Conservation (phyloP, 148 eudicot species). For the Selenicereus undatus region DNA sequence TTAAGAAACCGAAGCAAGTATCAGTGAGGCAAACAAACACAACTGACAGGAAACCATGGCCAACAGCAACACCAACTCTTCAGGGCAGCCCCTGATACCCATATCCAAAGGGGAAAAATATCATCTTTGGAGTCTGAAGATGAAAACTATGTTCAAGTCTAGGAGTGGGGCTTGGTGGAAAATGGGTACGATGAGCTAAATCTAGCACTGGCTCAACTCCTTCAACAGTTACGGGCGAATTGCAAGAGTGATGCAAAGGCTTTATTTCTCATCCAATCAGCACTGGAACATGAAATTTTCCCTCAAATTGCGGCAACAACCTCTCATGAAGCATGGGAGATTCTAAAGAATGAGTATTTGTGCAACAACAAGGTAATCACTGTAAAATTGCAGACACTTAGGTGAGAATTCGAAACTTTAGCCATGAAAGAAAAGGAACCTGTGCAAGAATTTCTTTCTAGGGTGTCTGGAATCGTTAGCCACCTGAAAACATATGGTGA, state of each 20-base stretch:
- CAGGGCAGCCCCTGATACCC: constrained; percentile 3
- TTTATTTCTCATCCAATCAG: neutral
- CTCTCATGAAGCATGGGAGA: constrained; percentile 8
- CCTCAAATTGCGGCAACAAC: neutral
- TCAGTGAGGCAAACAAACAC: too few species aligned
- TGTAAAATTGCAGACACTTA: neutral
- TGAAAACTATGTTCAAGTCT: constrained; percentile 7
- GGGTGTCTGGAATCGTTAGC: neutral
- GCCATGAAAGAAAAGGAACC: neutral
- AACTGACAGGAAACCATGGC: neutral
- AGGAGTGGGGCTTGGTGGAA: neutral
- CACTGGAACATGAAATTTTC: neutral
- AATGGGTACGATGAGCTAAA: neutral
- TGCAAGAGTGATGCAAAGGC: neutral
- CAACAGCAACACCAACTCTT: neutral
- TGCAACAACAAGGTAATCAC: constrained; percentile 12
- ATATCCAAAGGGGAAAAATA: constrained; percentile 12
- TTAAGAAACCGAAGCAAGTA: too few species aligned
- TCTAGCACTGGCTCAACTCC: neutral
- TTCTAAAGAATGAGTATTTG: constrained; percentile 1
- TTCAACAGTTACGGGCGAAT: neutral
- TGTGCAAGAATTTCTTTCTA: neutral
- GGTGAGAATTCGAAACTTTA: neutral
- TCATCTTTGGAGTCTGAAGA: constrained; percentile 6
- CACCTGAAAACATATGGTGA: neutral